Percentiles rank a stretch among this genome's conserved stretches.
Evolutionary conservation across 306 rosid genomes (phyloP).

Genomic region (Oemleria cerasiformis): DNA sequence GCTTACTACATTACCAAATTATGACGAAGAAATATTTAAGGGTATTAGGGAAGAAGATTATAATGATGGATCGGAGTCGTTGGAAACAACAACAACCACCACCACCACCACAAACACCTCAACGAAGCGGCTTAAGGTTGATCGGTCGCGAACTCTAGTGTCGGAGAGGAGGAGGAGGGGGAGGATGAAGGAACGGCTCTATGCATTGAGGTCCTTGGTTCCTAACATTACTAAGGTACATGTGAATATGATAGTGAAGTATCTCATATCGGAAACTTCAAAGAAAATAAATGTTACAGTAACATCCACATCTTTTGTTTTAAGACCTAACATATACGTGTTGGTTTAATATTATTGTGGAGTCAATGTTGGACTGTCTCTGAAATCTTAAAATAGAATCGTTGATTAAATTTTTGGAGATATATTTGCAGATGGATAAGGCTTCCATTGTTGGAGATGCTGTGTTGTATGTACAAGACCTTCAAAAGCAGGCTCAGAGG

Average conservation of each 20-base stretch:
- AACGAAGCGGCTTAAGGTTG: constrained; percentile 42
- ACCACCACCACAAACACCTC: constrained; percentile 20
- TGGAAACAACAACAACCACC: constrained; percentile 34
- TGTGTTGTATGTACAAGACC: constrained; percentile 58
- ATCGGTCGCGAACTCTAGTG: constrained; percentile 69
- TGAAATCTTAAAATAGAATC: background rate
- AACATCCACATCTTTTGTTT: too few relatives aligned
- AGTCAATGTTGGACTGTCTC: too few relatives aligned
- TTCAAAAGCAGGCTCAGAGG: constrained; percentile 68
- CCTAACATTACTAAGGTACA: constrained; percentile 86
- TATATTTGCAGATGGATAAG: constrained; percentile 72
- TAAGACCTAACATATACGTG: too few relatives aligned
- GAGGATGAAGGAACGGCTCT: constrained; percentile 87
- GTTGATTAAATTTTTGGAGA: background rate
- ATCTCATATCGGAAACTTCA: too few relatives aligned
- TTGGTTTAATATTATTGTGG: too few relatives aligned
- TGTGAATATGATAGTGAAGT: too few relatives aligned
- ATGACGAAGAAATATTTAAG: constrained; percentile 27
- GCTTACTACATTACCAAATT: constrained; percentile 42
- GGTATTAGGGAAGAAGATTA: constrained; percentile 32
- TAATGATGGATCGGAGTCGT: constrained; percentile 40
- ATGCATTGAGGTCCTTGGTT: constrained; percentile 77
- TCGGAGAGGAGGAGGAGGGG: constrained; percentile 81
- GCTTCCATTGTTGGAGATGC: constrained; percentile 96
- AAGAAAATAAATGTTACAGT: too few relatives aligned